A percentile compares a stretch with the other conserved stretches of the same genome.
Evolutionary conservation across 768 basidiomycete genomes (phyloP).

Genomic region (Macrocybe gigantea): DNA sequence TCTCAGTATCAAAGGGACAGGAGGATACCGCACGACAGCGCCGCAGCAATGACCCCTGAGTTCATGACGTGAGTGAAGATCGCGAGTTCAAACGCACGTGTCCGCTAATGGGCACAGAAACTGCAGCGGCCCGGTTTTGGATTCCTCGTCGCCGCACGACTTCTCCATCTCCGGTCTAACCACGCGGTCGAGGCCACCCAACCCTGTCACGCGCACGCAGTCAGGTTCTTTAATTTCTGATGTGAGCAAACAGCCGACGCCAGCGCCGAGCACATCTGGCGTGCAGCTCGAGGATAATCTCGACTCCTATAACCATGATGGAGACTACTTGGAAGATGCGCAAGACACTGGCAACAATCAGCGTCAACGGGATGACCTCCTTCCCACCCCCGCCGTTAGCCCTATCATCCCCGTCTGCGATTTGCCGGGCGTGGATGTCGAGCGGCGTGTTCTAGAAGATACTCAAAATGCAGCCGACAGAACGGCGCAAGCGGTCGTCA

Average conservation of each 20-base stretch:
- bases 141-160: constrained; percentile 1
- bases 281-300: constrained; percentile 13
- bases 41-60: constrained; percentile 4
- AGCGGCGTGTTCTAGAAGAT: neutral
- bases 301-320: neutral
- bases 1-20: neutral
- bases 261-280: constrained; percentile 35
- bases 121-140: neutral
- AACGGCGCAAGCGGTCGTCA: neutral
- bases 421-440: neutral
- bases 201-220: constrained; percentile 29
- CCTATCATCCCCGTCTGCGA: neutral
- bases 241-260: constrained; percentile 44
- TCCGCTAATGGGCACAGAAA: neutral
- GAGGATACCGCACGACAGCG: neutral
- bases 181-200: constrained; percentile 4
- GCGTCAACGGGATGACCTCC: neutral
- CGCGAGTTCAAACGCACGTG: neutral
- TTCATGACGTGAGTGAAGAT: no score
- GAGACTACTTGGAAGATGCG: neutral
- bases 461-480: constrained; percentile 4
- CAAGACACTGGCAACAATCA: constrained; percentile 1
- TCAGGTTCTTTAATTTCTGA: constrained; percentile 43
- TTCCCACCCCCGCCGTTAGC: neutral
- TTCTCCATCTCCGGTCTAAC: constrained; percentile 5